A percentile compares a stretch with the other conserved stretches of the same genome.
These are phyloP conservation scores for Fusarium sp. DNA, from an alignment of 2,329 filamentous ascomycete species.

Conservation along the genomic window DNA sequence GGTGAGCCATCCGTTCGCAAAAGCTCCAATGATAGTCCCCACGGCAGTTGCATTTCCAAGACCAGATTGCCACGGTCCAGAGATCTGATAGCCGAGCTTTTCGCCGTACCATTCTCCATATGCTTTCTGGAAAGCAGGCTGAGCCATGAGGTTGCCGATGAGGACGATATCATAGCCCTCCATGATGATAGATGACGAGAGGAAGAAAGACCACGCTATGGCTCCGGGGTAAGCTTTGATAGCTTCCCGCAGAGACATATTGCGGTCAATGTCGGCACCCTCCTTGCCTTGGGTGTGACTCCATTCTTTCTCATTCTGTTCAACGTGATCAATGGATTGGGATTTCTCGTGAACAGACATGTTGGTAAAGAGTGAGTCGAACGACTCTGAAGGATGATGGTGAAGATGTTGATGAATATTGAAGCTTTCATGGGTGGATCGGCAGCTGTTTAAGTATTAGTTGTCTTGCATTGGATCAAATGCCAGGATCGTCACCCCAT, in stretches of 20 bases:
- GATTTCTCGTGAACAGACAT: no score
- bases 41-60: slow-evolving; percentile 17
- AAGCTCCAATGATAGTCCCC: slow-evolving; percentile 44
- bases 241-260: slow-evolving; percentile 27
- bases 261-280: slow-evolving; percentile 31
- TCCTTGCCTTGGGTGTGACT: slow-evolving; percentile 31
- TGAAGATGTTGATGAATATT: not conserved
- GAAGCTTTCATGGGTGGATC: no score
- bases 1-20: slow-evolving; percentile 43
- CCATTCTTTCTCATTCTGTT: slow-evolving; percentile 25
- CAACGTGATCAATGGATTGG: no score
- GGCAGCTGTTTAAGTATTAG: slow-evolving; percentile 2
- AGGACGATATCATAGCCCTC: slow-evolving; percentile 44
- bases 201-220: slow-evolving; percentile 41
- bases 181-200: slow-evolving; percentile 46
- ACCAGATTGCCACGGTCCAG: slow-evolving; percentile 28
- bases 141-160: slow-evolving; percentile 43
- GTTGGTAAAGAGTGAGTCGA: no score
- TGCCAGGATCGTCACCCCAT: slow-evolving; percentile 2
- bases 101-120: slow-evolving; percentile 44
- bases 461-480: no score
- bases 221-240: slow-evolving; percentile 27
- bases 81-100: slow-evolving; percentile 39
- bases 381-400: not conserved
- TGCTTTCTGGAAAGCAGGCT: slow-evolving; percentile 40